These are phyloP conservation scores for Chalciporus chontae DNA, from an alignment of 768 basidiomycete genomes.

Conservation along the genomic window DNA sequence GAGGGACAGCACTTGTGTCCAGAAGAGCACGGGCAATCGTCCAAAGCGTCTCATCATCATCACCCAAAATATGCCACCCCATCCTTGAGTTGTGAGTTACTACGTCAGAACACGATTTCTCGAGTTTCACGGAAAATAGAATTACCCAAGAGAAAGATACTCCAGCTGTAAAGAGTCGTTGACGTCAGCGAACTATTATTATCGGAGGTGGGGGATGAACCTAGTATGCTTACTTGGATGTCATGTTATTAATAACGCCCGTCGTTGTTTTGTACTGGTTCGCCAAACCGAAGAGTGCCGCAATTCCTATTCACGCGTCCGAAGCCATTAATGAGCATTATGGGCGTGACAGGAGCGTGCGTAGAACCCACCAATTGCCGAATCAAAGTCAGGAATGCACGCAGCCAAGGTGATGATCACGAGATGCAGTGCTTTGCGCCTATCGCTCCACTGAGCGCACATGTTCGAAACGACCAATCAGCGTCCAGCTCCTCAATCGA, in stretches of 20 bases:
- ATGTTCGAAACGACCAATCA: not conserved
- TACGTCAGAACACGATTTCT: slow-evolving; percentile 3
- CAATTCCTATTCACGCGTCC: slow-evolving; percentile 37
- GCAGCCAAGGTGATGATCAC: slow-evolving; percentile 49
- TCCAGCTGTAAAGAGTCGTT: slow-evolving; percentile 33
- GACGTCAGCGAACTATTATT: slow-evolving; percentile 2
- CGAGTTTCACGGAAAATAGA: not conserved
- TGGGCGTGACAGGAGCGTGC: too few species aligned
- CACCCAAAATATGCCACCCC: slow-evolving; percentile 30
- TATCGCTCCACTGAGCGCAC: slow-evolving; percentile 38
- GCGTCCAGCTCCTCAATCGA: not conserved
- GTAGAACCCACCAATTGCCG: slow-evolving; percentile 41
- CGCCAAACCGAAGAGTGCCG: slow-evolving; percentile 46
- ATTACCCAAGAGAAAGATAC: slow-evolving; percentile 44
- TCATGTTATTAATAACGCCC: slow-evolving; percentile 48
- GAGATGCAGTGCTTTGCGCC: slow-evolving; percentile 44
- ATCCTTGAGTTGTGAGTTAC: slow-evolving; percentile 16
- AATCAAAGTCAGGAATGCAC: slow-evolving; percentile 53
- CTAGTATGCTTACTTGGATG: slow-evolving; percentile 34
- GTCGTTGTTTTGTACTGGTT: slow-evolving; percentile 42
- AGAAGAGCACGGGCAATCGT: slow-evolving; percentile 30
- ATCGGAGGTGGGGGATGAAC: not conserved
- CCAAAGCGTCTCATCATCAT: slow-evolving; percentile 30
- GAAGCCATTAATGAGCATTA: not conserved
- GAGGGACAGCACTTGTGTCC: slow-evolving; percentile 38